phyloP scores from a whole-genome alignment of 306 rosid species.

The Neltuma alba region DNA sequence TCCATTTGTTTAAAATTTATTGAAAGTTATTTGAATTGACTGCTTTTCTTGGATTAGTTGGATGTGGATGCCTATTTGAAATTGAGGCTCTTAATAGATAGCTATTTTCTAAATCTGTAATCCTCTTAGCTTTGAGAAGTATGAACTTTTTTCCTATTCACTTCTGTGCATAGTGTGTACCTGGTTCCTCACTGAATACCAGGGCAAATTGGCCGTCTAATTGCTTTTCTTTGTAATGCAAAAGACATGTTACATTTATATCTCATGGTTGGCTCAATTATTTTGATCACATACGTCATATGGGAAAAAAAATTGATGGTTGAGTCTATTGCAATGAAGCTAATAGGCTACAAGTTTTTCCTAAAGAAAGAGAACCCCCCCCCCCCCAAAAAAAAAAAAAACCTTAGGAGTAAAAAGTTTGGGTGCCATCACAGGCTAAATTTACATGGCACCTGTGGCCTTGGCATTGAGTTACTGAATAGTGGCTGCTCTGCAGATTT shows the following conservation, averaged over 20 bases:
- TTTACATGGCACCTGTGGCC: background rate
- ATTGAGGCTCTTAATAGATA: background rate
- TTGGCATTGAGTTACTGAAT: background rate
- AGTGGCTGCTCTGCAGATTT: slow-evolving; percentile 52
- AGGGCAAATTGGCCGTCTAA: background rate
- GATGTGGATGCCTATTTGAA: background rate
- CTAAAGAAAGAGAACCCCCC: background rate
- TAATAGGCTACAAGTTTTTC: background rate
- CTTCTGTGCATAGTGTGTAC: background rate
- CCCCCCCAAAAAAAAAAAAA: no score
- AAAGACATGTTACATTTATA: background rate
- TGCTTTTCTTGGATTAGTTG: background rate
- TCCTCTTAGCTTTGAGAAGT: background rate
- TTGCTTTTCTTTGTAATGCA: background rate
- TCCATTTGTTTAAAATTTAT: background rate
- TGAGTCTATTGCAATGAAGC: background rate
- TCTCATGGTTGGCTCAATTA: slow-evolving; percentile 8
- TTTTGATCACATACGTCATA: background rate
- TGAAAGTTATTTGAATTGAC: background rate
- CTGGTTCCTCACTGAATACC: background rate
- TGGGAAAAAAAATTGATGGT: background rate
- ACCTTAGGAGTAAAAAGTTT: background rate
- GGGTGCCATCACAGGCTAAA: background rate
- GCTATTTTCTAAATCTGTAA: slow-evolving; percentile 13
- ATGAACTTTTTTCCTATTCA: background rate